phyloP scores from a whole-genome alignment of 768 basidiomycete species.

The Royoungia palumana region DNA sequence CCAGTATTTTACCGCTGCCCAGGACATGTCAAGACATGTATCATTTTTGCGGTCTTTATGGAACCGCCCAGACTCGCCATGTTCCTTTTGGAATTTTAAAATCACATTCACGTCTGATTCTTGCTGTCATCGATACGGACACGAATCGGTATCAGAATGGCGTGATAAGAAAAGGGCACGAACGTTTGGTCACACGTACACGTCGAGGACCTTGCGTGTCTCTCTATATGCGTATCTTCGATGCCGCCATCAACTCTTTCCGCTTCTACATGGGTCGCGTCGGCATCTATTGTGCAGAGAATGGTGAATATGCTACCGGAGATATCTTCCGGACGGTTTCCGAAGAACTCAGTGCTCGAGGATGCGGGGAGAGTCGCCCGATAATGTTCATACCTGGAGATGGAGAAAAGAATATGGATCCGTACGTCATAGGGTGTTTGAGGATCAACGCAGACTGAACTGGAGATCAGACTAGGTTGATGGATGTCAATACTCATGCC shows the following conservation, averaged over 20 bases:
- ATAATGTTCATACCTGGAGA: slow-evolving; percentile 39
- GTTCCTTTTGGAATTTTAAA: slow-evolving; percentile 53
- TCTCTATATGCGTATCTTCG: slow-evolving; percentile 44
- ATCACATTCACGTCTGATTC: slow-evolving; percentile 51
- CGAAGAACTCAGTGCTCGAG: slow-evolving; percentile 30
- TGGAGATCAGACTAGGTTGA: slow-evolving; percentile 8
- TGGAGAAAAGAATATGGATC: slow-evolving; percentile 10
- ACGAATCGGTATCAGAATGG: slow-evolving; percentile 49
- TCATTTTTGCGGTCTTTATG: slow-evolving; percentile 56
- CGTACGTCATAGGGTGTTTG: slow-evolving; percentile 7
- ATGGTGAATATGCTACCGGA: slow-evolving; percentile 45
- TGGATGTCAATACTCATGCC: slow-evolving; percentile 21
- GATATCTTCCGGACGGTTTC: slow-evolving; percentile 41
- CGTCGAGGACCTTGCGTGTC: slow-evolving; percentile 43
- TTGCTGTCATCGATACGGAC: slow-evolving; percentile 41
- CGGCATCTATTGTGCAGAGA: slow-evolving; percentile 54
- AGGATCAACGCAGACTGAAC: background rate
- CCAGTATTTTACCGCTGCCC: slow-evolving; percentile 10
- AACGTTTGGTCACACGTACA: slow-evolving; percentile 63
- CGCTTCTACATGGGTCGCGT: slow-evolving; percentile 31
- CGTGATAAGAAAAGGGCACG: slow-evolving; percentile 52
- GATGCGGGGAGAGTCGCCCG: slow-evolving; percentile 24
- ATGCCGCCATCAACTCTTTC: slow-evolving; percentile 26
- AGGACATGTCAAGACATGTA: slow-evolving; percentile 52
- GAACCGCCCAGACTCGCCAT: slow-evolving; percentile 45